A percentile compares a stretch with the other conserved stretches of the same genome.
These are phyloP conservation scores for Pseudogymnoascus sp. DNA, from an alignment of 2,329 filamentous ascomycete genomes.

Conservation along the genomic window DNA sequence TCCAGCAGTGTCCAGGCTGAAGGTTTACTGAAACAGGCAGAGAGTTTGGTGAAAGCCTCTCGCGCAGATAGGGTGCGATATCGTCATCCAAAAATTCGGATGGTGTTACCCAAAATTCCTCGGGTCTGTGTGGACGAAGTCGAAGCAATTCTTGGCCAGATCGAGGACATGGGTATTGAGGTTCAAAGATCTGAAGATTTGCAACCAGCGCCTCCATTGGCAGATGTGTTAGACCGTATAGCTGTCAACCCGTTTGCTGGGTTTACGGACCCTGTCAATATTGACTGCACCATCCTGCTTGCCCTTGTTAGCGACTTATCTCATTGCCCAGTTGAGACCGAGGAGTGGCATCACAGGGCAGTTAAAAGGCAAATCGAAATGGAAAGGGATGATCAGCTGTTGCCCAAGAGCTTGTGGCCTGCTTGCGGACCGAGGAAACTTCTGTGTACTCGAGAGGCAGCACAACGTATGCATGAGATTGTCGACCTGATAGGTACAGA, in stretches of 20 bases:
- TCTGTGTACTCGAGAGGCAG: constrained; percentile 55
- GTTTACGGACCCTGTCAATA: constrained; percentile 40
- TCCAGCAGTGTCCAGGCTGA: constrained; percentile 36
- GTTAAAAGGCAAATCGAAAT: constrained; percentile 47
- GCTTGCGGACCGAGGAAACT: constrained; percentile 45
- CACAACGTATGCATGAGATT: constrained; percentile 55
- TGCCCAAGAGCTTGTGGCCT: constrained; percentile 55
- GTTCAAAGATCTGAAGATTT: constrained; percentile 25
- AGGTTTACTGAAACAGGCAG: constrained; percentile 51
- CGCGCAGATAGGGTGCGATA: constrained; percentile 49
- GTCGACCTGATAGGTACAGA: constrained; percentile 52
- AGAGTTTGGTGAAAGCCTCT: constrained; percentile 50
- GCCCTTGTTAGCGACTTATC: constrained; percentile 59
- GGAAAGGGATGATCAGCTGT: constrained; percentile 50
- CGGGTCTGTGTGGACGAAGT: constrained; percentile 44
- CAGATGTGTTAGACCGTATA: constrained; percentile 26
- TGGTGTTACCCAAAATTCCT: constrained; percentile 53
- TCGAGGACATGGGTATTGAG: constrained; percentile 39
- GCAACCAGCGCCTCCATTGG: constrained; percentile 14
- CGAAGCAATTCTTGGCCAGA: constrained; percentile 46
- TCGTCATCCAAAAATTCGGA: constrained; percentile 47
- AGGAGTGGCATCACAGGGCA: constrained; percentile 27
- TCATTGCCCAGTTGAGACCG: constrained; percentile 25
- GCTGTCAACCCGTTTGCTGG: constrained; percentile 31
- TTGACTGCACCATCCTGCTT: constrained; percentile 58